Base-by-base conservation (phyloP, 805 yeast species). In the Brettanomyces custersianus region DNA sequence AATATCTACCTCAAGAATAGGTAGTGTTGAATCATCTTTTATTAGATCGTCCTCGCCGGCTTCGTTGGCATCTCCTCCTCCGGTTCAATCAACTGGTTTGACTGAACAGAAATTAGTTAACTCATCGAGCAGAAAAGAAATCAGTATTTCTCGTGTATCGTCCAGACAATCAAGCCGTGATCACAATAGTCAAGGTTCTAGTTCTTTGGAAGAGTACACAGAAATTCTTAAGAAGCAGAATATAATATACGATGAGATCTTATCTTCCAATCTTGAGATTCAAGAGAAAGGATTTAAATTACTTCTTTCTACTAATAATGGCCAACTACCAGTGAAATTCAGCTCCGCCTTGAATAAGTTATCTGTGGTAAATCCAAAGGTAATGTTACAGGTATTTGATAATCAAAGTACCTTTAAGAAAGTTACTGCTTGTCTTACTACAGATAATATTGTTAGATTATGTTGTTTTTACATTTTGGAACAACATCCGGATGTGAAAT, bases 391-490 rank as follows among this genome's bases (percentile, higher is more conserved):
- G 4, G 37, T 55, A 11, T 53, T 55, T 32, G 40, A 42, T 2
- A 34, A 42, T 28, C 40, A 34, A 4, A 17, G 29, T 2, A 32
- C 42, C 19, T 22, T 51, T 2, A 31, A 34, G 4, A 38, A 31
- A 19, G 31, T 53, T 11, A 25, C 45, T 2, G 35, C 31, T 4
- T 46, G 41, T 26, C 30, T 57, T 18, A 45, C 54, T 12, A 36
- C 51, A 8, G 57, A 55, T n/a, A 55, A 57, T 35, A 37, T 51
- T 9, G 23, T 57, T 4, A 41, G 62, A 31, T 17, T 55, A 5
- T 37, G 39, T 7, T 51, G 61, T 30, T 27, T 42, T 25, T 40
- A 44, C 7, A 15, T 19, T n/a, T 11, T 30, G n/a, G 17, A 3
- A 7, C 10, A 29, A 13, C n/a, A 29, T 7, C 17, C 15, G 13